These are phyloP conservation scores for Aspergillus leporis DNA, from an alignment of 495 filamentous ascomycete genomes.

Conservation along the genomic window DNA sequence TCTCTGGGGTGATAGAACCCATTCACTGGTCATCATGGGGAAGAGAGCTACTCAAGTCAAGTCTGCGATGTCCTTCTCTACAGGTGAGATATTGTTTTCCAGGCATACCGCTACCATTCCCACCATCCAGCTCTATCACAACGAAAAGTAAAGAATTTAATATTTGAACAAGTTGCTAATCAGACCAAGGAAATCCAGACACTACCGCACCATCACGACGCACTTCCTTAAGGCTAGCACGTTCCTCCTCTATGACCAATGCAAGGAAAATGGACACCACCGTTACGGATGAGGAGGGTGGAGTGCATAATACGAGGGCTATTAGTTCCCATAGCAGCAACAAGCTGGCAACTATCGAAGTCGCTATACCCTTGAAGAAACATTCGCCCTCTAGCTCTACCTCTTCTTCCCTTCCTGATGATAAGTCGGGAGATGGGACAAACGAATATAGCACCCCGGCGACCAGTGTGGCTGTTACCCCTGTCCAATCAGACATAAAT, in stretches of 20 bases:
- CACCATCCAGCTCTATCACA: background rate
- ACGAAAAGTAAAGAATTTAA: background rate
- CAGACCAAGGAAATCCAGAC: constrained; percentile 3
- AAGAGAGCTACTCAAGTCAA: constrained; percentile 11
- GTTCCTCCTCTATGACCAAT: constrained; percentile 22
- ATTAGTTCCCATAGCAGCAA: constrained; percentile 2
- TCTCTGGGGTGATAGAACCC: background rate
- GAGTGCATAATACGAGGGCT: background rate
- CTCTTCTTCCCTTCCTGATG: constrained; percentile 32
- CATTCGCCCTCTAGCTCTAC: constrained; percentile 26
- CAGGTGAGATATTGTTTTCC: constrained; percentile 15
- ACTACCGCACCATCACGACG: constrained; percentile 18
- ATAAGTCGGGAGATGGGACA: constrained; percentile 43
- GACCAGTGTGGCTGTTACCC: constrained; percentile 69
- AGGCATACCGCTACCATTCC: background rate
- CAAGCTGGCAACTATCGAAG: constrained; percentile 24
- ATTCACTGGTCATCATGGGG: constrained; percentile 8
- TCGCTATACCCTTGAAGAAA: constrained; percentile 42
- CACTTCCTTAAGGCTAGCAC: constrained; percentile 27
- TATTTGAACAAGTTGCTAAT: background rate
- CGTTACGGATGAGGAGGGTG: constrained; percentile 1
- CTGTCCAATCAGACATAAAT: constrained; percentile 41
- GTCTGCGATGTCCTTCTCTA: constrained; percentile 6
- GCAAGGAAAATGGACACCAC: constrained; percentile 6
- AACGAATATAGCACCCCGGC: constrained; percentile 73